Evolutionary conservation across 1,284 basidiomycete genomes (phyloP).

Genomic region (Pyrrhoderma noxium): DNA sequence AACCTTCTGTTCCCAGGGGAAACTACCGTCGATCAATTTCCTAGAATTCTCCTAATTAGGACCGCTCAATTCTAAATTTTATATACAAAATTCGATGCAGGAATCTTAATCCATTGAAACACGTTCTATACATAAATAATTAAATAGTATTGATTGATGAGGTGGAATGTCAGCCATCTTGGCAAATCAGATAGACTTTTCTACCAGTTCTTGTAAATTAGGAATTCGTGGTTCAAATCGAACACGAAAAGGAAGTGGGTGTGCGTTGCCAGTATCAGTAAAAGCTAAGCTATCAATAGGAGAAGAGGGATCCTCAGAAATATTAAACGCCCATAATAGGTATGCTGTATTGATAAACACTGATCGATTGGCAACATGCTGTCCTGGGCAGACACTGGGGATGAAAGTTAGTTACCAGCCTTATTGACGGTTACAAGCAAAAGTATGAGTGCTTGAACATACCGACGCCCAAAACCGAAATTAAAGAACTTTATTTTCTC

Average conservation of each 20-base stretch:
- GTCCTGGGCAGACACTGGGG: conserved; percentile 45
- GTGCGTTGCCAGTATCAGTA: conserved; percentile 48
- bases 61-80: too few relatives aligned
- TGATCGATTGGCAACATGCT: conserved; percentile 47
- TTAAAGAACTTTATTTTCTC: conserved; percentile 43
- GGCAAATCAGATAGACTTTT: too few relatives aligned
- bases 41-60: too few relatives aligned
- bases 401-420: neutral
- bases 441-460: too few relatives aligned
- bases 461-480: conserved; percentile 57
- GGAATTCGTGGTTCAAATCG: conserved; percentile 37
- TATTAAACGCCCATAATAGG: conserved; percentile 52
- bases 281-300: conserved; percentile 53
- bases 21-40: too few relatives aligned
- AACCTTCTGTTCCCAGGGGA: too few relatives aligned
- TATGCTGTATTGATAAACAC: conserved; percentile 52
- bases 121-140: too few relatives aligned
- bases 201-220: conserved; percentile 10
- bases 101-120: too few relatives aligned
- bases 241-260: conserved; percentile 48
- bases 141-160: too few relatives aligned
- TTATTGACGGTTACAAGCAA: conserved; percentile 5
- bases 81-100: too few relatives aligned
- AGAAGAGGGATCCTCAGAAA: conserved; percentile 37
- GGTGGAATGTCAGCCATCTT: too few relatives aligned